Conservation (phyloP, 306 rosid species). For the Boehmeria nivea region DNA sequence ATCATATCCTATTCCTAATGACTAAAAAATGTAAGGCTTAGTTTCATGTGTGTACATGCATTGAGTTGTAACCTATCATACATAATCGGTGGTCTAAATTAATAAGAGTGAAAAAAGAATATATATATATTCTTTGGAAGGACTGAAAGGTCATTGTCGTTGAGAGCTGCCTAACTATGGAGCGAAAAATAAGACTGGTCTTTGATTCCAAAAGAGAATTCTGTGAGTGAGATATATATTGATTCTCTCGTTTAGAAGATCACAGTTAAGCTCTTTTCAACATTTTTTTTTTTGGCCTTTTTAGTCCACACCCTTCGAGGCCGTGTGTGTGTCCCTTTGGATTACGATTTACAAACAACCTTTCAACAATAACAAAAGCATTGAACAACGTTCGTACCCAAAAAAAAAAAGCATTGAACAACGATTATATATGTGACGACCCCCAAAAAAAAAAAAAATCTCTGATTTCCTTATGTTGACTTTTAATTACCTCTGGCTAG, state of each 20-base stretch:
- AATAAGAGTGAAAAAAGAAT: not conserved
- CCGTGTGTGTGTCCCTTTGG: not conserved
- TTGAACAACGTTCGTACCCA: no score
- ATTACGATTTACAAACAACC: no score
- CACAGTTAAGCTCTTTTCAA: not conserved
- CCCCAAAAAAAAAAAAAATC: no score
- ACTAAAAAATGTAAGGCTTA: not conserved
- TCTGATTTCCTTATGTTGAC: no score
- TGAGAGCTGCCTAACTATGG: constrained; percentile 37
- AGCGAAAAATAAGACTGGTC: constrained; percentile 24
- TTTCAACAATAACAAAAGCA: no score
- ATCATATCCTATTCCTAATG: not conserved
- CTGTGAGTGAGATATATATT: constrained; percentile 1
- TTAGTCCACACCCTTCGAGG: no score
- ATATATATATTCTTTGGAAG: not conserved
- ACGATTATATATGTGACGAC: no score
- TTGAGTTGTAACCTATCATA: no score
- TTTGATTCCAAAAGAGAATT: constrained; percentile 8
- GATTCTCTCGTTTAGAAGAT: not conserved
- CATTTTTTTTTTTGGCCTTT: not conserved
- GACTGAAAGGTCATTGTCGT: constrained; percentile 26
- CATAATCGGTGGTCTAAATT: not conserved
- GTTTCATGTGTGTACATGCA: not conserved
- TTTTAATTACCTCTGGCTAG: no score
- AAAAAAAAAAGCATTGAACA: no score